These are phyloP conservation scores for Pythium chondricola DNA, from an alignment of 352 stramenopile species.

Conservation along the genomic window DNA sequence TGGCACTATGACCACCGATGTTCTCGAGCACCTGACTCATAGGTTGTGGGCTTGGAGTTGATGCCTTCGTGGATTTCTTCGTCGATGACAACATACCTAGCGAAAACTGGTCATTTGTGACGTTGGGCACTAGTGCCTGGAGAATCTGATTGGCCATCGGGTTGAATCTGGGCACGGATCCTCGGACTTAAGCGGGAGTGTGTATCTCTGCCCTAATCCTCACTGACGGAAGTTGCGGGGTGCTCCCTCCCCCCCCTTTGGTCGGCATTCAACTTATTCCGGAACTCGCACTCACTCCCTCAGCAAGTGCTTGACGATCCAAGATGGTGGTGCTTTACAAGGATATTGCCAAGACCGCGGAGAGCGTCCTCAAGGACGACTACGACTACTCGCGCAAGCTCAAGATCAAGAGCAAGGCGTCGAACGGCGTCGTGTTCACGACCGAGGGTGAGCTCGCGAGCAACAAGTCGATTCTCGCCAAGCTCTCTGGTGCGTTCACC, in stretches of 20 bases:
- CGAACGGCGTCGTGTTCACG: slow-evolving; percentile 81
- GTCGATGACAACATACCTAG: slow-evolving; percentile 3
- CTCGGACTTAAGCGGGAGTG: slow-evolving; percentile 34
- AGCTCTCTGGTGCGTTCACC: slow-evolving; percentile 70
- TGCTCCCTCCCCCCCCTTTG: not conserved
- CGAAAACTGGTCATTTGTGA: slow-evolving; percentile 16
- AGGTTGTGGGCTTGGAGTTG: slow-evolving; percentile 13
- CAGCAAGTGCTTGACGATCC: slow-evolving; percentile 11
- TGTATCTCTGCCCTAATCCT: slow-evolving; percentile 18
- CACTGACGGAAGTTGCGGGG: not conserved
- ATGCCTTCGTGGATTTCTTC: too few relatives aligned
- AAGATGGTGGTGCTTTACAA: slow-evolving; percentile 79
- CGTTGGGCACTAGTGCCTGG: slow-evolving; percentile 6
- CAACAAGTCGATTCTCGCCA: slow-evolving; percentile 85
- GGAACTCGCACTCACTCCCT: slow-evolving; percentile 28
- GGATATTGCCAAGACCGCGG: slow-evolving; percentile 80
- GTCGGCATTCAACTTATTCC: too few relatives aligned
- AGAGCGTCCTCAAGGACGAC: slow-evolving; percentile 83
- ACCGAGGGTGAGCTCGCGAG: slow-evolving; percentile 81
- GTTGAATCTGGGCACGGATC: slow-evolving; percentile 28
- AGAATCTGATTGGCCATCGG: slow-evolving; percentile 21
- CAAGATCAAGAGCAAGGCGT: slow-evolving; percentile 87
- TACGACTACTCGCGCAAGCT: slow-evolving; percentile 89
- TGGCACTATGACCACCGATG: too few relatives aligned
- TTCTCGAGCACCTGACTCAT: too few relatives aligned